Evolutionary conservation across 2,329 filamentous ascomycete genomes (phyloP), one percentile per base, ranked within the genome.

Genomic region (Paraphaeosphaeria sporulosa): DNA sequence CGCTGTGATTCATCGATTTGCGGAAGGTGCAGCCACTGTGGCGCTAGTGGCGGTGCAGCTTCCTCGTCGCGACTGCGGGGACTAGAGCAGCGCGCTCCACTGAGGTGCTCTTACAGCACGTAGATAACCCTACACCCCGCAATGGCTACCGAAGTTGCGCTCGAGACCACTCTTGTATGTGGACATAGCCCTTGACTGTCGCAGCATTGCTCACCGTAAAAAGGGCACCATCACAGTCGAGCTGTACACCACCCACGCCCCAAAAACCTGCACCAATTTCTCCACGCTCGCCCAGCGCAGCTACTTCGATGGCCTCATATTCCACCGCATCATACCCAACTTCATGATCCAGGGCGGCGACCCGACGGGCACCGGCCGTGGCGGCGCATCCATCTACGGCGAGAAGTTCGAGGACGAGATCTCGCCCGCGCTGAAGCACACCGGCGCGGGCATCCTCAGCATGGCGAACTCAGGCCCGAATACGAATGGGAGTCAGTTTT

Each of bases 261-360:
- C 95, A 42, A 92, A 90, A 77, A 94, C 93, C 25, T 96, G 92
- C 86, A 86, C 85, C 62, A 97, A 98, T 85, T 98, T 98, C 81
- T 77, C 85, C 27, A 91, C 90, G 4, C 91, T 98, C 55, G 88
- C 89, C 21, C 82, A 86, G 63, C 86, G 93, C 69, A 92, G 92
- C 69, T 98, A 97, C 86, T 99, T 97, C 86, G 87, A 95, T 81
- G 83, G 81, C 75, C 87, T 91, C 61, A 82, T 94, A 73, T 94
- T 98, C 85, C 95, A 98, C 83, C 93, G 95, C 77, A 89, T 98
- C 70, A 98, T 99, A 74, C 89, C 92, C 55, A 88, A 92, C 80
- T 99, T 99, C 84, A 98, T 99, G 94, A 85, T 96, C 59, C 94
- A 98, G 82, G 92, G 90, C 63, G 94, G 94, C 60, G 95, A 99